Conservation (phyloP, 306 rosid genomes). For the Lithocarpus polystachyus region DNA sequence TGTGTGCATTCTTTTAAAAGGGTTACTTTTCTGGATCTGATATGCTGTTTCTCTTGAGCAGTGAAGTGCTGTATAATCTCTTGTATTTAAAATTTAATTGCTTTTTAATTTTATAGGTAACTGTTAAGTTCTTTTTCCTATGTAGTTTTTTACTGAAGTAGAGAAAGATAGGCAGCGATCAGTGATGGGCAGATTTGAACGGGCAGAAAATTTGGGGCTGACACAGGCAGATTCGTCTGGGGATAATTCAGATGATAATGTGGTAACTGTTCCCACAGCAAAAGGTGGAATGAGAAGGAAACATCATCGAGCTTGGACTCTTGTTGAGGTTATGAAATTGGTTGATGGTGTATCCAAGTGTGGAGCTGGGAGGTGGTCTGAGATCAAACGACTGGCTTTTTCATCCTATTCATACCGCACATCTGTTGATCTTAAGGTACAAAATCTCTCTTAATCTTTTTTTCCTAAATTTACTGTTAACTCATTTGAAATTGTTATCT, state of each 20-base stretch:
- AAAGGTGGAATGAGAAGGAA: constrained; percentile 95
- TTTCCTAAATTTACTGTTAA: background rate
- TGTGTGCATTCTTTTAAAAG: background rate
- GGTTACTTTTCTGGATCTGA: background rate
- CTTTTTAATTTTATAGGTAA: constrained; percentile 14
- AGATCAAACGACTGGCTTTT: constrained; percentile 85
- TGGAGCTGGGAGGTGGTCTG: constrained; percentile 99
- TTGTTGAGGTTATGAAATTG: constrained; percentile 76
- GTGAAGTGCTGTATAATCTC: background rate
- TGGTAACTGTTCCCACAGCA: constrained; percentile 51
- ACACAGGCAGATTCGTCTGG: constrained; percentile 44
- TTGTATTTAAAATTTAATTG: background rate
- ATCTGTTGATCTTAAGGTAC: constrained; percentile 95
- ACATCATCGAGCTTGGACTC: constrained; percentile 97
- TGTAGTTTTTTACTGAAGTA: constrained; percentile 47
- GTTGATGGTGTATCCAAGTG: constrained; percentile 89
- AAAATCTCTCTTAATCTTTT: constrained; percentile 4
- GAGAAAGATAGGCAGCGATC: constrained; percentile 44
- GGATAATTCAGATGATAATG: constrained; percentile 46
- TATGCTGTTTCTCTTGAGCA: background rate
- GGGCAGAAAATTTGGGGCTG: constrained; percentile 35
- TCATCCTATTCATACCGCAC: constrained; percentile 86
- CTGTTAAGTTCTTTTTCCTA: constrained; percentile 2
- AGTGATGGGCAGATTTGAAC: constrained; percentile 29
- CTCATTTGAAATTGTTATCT: background rate